phyloP scores from a whole-genome alignment of 257 asterid genomes.

The Echium plantagineum region DNA sequence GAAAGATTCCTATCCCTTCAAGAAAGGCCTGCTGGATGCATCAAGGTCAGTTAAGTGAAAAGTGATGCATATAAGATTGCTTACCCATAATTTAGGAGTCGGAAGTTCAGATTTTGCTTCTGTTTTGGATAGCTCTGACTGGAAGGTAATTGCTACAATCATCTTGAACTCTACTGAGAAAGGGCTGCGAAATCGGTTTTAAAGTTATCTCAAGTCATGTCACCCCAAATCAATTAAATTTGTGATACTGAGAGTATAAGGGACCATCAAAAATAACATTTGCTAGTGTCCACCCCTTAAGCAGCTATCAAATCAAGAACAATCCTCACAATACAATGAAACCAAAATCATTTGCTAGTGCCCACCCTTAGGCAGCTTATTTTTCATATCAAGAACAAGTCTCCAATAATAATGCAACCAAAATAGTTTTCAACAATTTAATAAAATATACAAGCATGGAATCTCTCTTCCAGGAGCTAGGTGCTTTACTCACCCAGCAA shows the following conservation, averaged over 20 bases:
- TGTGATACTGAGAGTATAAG: neutral
- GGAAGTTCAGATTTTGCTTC: slow-evolving; percentile 33
- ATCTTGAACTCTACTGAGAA: slow-evolving; percentile 77
- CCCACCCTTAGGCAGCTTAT: neutral
- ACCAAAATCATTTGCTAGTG: neutral
- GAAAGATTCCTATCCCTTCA: slow-evolving; percentile 40
- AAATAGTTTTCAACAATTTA: too few relatives aligned
- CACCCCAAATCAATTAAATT: neutral
- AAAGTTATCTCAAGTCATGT: neutral
- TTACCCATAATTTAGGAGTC: slow-evolving; percentile 56
- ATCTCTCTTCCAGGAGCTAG: neutral
- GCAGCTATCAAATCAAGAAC: too few relatives aligned
- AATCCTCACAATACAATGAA: too few relatives aligned
- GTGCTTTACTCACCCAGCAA: slow-evolving; percentile 54
- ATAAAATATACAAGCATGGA: neutral
- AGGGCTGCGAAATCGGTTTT: slow-evolving; percentile 34
- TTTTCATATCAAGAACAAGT: neutral
- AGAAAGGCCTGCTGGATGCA: slow-evolving; percentile 5
- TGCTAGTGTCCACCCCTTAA: neutral
- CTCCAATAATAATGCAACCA: neutral
- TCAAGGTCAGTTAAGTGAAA: slow-evolving; percentile 1
- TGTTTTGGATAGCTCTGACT: slow-evolving; percentile 40
- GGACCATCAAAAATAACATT: neutral
- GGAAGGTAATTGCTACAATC: slow-evolving; percentile 48
- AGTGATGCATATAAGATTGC: slow-evolving; percentile 8